A percentile compares a stretch with the other conserved stretches of the same genome.
These are phyloP conservation scores for Tetracladium maxilliforme DNA, from an alignment of 2,329 filamentous ascomycete genomes.

Conservation along the genomic window DNA sequence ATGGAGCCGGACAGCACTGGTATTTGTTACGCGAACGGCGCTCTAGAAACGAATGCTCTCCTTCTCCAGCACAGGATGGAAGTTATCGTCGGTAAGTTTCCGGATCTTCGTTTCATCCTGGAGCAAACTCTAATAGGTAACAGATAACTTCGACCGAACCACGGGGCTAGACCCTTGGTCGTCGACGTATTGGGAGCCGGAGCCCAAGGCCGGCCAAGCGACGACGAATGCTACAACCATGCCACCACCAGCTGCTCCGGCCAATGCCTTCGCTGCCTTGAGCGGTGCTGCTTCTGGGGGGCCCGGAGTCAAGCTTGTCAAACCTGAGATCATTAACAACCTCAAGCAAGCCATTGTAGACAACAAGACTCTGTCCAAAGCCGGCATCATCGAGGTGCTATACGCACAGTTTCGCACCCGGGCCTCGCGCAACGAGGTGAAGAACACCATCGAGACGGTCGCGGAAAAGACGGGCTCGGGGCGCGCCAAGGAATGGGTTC, in stretches of 20 bases:
- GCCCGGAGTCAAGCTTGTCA: conserved; percentile 25
- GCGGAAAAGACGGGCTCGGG: conserved; percentile 51
- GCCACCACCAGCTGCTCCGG: too few relatives aligned
- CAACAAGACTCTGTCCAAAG: conserved; percentile 56
- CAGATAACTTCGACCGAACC: too few relatives aligned
- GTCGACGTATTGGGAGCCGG: too few relatives aligned
- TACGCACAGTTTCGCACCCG: conserved; percentile 57
- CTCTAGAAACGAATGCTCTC: too few relatives aligned
- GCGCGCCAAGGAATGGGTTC: too few relatives aligned
- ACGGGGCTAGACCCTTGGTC: too few relatives aligned
- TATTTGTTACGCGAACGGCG: conserved; percentile 51
- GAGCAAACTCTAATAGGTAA: neutral
- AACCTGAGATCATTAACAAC: conserved; percentile 41
- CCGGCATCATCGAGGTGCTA: conserved; percentile 59
- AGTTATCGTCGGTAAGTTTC: conserved; percentile 56
- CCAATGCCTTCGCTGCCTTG: too few relatives aligned
- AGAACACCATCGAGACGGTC: conserved; percentile 50
- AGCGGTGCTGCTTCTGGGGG: too few relatives aligned
- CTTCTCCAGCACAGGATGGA: conserved; percentile 73
- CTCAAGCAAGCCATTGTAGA: conserved; percentile 60
- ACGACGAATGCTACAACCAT: too few relatives aligned
- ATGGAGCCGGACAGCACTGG: conserved; percentile 62
- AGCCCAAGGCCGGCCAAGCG: too few relatives aligned
- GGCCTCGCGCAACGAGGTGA: conserved; percentile 54
- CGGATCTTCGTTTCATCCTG: too few relatives aligned